These are phyloP conservation scores for Isatis lusitanica DNA, from an alignment of 441 rosid species.

Conservation along the genomic window DNA sequence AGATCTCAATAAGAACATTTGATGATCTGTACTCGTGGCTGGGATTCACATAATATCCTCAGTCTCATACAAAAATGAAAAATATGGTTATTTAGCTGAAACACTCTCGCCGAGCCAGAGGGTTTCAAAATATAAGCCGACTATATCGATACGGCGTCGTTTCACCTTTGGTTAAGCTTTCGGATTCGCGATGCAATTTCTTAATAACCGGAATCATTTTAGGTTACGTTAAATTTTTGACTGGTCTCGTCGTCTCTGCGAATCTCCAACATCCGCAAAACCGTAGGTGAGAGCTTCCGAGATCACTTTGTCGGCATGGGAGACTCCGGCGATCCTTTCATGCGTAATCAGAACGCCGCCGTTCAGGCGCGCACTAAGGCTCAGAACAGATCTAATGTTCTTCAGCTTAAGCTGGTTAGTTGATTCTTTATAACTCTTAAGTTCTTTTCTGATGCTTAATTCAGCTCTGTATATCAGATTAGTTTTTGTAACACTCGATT, in stretches of 20 bases:
- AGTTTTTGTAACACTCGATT: no score
- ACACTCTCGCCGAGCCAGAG: background rate
- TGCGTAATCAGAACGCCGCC: conserved; percentile 88
- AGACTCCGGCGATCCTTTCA: conserved; percentile 76
- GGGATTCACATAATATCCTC: no score
- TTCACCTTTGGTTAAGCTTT: background rate
- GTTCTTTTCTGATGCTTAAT: background rate
- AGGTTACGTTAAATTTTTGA: conserved; percentile 3
- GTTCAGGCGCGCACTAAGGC: conserved; percentile 78
- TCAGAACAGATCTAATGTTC: conserved; percentile 87
- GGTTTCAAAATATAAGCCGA: background rate
- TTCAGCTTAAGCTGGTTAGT: conserved; percentile 85
- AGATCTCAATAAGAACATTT: background rate
- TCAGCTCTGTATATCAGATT: background rate
- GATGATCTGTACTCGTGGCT: background rate
- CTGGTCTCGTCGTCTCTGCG: background rate
- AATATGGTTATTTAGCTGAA: background rate
- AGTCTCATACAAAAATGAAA: no score
- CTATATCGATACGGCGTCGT: background rate
- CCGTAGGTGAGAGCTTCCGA: background rate
- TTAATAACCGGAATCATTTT: background rate
- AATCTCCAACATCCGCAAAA: background rate
- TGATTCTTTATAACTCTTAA: conserved; percentile 3
- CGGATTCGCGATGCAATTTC: background rate
- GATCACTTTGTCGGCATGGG: conserved; percentile 54